Evolutionary conservation across 371 early-diverging fungal species (phyloP).

Genomic region (Smittium culicis): DNA sequence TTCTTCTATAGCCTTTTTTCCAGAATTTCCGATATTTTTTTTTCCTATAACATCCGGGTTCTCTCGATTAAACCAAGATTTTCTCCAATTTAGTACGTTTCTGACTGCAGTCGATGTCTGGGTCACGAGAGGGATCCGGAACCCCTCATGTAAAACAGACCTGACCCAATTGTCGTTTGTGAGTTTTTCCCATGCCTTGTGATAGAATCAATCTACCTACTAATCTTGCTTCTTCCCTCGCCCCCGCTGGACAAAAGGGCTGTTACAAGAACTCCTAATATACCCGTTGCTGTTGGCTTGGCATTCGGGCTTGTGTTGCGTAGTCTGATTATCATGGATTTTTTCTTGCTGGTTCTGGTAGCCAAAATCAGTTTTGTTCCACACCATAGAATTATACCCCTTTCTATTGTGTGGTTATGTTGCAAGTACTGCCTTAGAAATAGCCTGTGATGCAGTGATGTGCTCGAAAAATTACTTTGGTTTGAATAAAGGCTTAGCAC

Average conservation of each 20-base stretch:
- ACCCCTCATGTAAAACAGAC: background rate
- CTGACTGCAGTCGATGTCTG: background rate
- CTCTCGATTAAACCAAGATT: background rate
- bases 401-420: background rate
- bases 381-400: no score
- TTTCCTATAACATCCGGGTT: background rate
- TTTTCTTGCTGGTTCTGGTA: background rate
- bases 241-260: background rate
- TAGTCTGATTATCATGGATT: background rate
- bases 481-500: background rate
- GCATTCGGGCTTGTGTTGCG: background rate
- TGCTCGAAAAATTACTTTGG: background rate
- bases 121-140: background rate
- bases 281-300: background rate
- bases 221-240: background rate
- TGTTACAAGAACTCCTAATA: background rate
- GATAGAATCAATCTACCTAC: background rate
- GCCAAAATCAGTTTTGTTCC: background rate
- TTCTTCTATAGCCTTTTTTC: conserved; percentile 8
- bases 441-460: background rate
- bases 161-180: conserved; percentile 1
- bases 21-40: background rate
- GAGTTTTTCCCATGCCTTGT: background rate
- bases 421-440: background rate
- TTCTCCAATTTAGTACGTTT: background rate